Evolutionary conservation across 2,329 filamentous ascomycete genomes (phyloP), one percentile per base, ranked within the genome.

Genomic region (Trichoderma afroharzianum): DNA sequence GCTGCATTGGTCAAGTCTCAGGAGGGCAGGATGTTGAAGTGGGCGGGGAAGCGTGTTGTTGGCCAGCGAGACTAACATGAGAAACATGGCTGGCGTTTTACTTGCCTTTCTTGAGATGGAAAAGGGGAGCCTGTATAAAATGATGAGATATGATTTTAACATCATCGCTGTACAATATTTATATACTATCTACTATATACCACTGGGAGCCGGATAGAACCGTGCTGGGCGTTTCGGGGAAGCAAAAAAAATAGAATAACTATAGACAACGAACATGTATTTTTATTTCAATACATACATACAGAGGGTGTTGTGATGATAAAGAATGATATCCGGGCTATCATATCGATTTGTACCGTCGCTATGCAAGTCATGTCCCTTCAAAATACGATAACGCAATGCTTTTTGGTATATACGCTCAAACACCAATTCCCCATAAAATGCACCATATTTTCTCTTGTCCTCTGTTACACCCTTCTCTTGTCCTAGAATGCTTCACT

Each of bases 1-100:
- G 62, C 67, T 9, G 26, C 70, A 1, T 14, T 76, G 28, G 72
- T 75, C 18, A 62, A 71, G 6, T 12, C 59, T 2, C 26, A 74
- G 36, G 33, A 59, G 39, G 24, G 55, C 1, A 62, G 73, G 33
- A 62, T 74, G 66, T 28, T 68, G 32, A 72, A 36, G n/a, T 73
- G 72, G 71, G 36, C 58, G 15, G 57, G 50, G 15, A 64, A 30
- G 24, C 43, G 50, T 26, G 69, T 47, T 32, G 32, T n/a, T 33
- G 33, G 14, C 33, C 59, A 67, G 57, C 58, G 62, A 39, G 55
- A 59, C 30, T 61, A 9, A 15, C 50, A 6, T 24, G 28, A 28
- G 26, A 21, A 36, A 28, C 2, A 21, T n/a, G 6, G 28, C 50
- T 9, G 21, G 4, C 12, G 11, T 18, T 58, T 18, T 28, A 21